Conservation (phyloP, 495 filamentous ascomycete species). For the Aspergillus baeticus region DNA sequence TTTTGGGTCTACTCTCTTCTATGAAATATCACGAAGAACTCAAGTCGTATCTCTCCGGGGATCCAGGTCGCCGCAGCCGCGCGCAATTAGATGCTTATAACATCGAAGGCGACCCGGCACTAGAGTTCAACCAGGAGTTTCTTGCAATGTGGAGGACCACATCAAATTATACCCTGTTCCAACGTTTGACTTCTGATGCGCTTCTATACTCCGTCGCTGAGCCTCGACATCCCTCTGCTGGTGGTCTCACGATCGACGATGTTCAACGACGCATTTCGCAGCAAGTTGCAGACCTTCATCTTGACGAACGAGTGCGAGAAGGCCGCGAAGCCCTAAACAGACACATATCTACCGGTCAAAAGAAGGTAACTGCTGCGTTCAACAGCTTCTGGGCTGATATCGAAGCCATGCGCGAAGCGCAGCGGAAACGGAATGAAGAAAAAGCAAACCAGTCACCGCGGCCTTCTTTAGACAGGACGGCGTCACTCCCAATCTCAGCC, state of each 20-base stretch:
- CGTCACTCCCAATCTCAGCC: conserved; percentile 23
- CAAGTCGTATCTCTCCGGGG: conserved; percentile 25
- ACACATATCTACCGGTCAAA: conserved; percentile 76
- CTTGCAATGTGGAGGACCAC: conserved; percentile 79
- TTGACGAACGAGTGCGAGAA: conserved; percentile 78
- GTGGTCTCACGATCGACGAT: conserved; percentile 93
- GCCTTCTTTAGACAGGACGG: conserved; percentile 33
- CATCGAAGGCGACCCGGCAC: conserved; percentile 78
- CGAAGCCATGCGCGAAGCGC: conserved; percentile 79
- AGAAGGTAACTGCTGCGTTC: conserved; percentile 80
- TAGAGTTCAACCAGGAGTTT: conserved; percentile 73
- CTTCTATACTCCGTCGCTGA: conserved; percentile 93
- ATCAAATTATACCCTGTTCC: conserved; percentile 85
- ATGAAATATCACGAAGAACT: conserved; percentile 89
- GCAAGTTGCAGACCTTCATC: conserved; percentile 83
- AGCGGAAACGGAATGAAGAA: conserved; percentile 67
- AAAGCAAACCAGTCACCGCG: conserved; percentile 38
- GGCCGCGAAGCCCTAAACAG: conserved; percentile 76
- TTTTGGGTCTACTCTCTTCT: conserved; percentile 82
- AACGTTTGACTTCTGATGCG: conserved; percentile 71
- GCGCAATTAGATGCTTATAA: conserved; percentile 40
- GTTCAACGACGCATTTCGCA: conserved; percentile 86
- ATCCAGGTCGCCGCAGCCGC: conserved; percentile 29
- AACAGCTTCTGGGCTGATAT: conserved; percentile 88
- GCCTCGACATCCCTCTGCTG: conserved; percentile 88